phyloP scores from a whole-genome alignment of 352 stramenopile genomes.

The Phytopythium montanum region DNA sequence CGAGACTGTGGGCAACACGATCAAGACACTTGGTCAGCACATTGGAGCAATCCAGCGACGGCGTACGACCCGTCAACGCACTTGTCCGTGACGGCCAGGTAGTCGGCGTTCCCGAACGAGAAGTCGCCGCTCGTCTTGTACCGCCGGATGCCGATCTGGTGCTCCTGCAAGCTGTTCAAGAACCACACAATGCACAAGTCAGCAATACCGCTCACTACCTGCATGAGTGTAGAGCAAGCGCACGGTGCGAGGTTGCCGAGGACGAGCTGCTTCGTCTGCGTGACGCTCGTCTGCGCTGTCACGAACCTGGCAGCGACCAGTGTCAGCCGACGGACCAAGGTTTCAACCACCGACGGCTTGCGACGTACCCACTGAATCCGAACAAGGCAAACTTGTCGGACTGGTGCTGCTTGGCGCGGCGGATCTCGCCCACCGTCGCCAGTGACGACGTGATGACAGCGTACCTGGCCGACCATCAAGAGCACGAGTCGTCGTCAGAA shows the following conservation, averaged over 20 bases:
- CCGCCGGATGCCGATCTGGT: slow-evolving; percentile 13
- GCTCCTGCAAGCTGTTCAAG: slow-evolving; percentile 20
- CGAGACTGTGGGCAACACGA: not conserved
- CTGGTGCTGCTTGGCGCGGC: slow-evolving; percentile 38
- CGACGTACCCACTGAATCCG: slow-evolving; percentile 51
- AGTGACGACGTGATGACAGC: slow-evolving; percentile 45
- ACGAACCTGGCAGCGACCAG: slow-evolving; percentile 10
- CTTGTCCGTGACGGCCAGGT: slow-evolving; percentile 76
- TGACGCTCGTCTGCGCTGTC: slow-evolving; percentile 8
- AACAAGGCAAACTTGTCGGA: slow-evolving; percentile 58
- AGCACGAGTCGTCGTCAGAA: not conserved
- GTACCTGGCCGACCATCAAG: slow-evolving; percentile 27
- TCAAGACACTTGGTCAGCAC: not conserved
- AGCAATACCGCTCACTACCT: not conserved
- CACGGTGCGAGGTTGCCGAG: not conserved
- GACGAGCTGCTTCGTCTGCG: not conserved
- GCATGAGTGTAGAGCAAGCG: not conserved
- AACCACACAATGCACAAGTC: not conserved
- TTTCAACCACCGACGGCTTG: not conserved
- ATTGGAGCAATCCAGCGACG: not conserved
- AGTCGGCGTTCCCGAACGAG: slow-evolving; percentile 36
- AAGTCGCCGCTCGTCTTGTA: slow-evolving; percentile 82
- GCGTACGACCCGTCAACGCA: slow-evolving; percentile 17
- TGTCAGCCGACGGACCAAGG: not conserved
- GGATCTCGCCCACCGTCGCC: slow-evolving; percentile 45